Evolutionary conservation across 2,329 filamentous ascomycete genomes (phyloP), one percentile per base, ranked within the genome.

Genomic region (Paraphoma sp.): DNA sequence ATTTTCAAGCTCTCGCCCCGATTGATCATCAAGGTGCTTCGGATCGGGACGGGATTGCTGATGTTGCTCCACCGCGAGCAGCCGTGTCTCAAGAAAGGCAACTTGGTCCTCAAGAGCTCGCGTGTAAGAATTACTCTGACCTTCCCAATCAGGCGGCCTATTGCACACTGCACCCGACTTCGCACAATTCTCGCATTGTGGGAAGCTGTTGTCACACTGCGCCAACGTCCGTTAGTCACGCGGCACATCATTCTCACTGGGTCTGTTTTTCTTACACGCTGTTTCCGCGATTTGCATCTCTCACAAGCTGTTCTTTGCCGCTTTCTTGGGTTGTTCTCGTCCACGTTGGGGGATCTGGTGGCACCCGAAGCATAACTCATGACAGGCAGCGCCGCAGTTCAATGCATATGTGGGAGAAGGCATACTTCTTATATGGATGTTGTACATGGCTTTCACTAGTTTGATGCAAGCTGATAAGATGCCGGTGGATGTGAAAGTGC

Each of bases 91-190:
- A 14, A 59, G 50, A 56, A 43, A 58, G 23, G 56, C 56, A 14
- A 62, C 50, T 28, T 57, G 56, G 29, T 62, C 53, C 40, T 62
- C 59, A 5, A 59, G 55, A 28, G 59, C 55, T 45, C 48, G 52
- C 33, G 59, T 62, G 23, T 62, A 62, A 4, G 53, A 53, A 36
- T 40, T 43, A 18, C 45, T 50, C 43, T 45, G 49, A 10, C 29
- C 38, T 18, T 56, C 50, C 40, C 49, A 53, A 9, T 57, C 50
- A 17, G 54, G 57, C 23, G 57, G 54, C 16, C 54, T 62, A 31
- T 29, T 54, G 33, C 56, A 62, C 5, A 28, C 51, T 9, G 51
- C 29, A 11, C 48, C 48, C 23, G 53, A 38, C 53, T 48, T 59
- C 17, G 53, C 36, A 41, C 56, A 62, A 38, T 62, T 62, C n/a